phyloP scores from a whole-genome alignment of 768 basidiomycete genomes.

The Mycena alexandri region DNA sequence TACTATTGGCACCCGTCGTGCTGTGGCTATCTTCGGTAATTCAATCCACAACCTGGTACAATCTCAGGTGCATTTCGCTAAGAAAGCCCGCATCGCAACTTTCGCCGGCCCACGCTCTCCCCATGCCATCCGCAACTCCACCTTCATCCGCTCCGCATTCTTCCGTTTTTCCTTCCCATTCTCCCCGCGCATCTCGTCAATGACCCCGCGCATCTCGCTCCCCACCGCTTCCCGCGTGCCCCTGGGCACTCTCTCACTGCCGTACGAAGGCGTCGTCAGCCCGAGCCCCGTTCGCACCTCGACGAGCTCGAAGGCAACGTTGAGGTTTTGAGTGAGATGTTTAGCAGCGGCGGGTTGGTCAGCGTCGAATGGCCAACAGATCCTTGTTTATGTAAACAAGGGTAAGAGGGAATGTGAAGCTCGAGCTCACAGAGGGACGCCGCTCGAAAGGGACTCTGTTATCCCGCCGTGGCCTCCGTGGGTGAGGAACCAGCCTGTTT shows the following conservation, averaged over 20 bases:
- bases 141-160: constrained; percentile 1
- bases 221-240: constrained; percentile 3
- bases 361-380: constrained; percentile 23
- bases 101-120: too few species aligned
- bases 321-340: constrained; percentile 15
- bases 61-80: too few species aligned
- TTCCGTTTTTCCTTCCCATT: constrained; percentile 2
- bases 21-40: too few species aligned
- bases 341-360: constrained; percentile 19
- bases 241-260: background rate
- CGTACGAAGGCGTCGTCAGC: constrained; percentile 3
- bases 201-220: background rate
- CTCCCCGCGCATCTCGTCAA: constrained; percentile 7
- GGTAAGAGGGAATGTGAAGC: background rate
- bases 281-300: constrained; percentile 17
- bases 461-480: constrained; percentile 19
- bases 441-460: constrained; percentile 17
- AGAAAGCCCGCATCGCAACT: too few species aligned
- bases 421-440: constrained; percentile 17
- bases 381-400: background rate
- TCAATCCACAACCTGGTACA: too few species aligned
- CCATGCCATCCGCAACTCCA: background rate
- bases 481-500: constrained; percentile 17
- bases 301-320: constrained; percentile 17
- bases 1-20: too few species aligned